These are phyloP conservation scores for Penicillium crustosum DNA, from an alignment of 2,329 filamentous ascomycete genomes.

Conservation along the genomic window DNA sequence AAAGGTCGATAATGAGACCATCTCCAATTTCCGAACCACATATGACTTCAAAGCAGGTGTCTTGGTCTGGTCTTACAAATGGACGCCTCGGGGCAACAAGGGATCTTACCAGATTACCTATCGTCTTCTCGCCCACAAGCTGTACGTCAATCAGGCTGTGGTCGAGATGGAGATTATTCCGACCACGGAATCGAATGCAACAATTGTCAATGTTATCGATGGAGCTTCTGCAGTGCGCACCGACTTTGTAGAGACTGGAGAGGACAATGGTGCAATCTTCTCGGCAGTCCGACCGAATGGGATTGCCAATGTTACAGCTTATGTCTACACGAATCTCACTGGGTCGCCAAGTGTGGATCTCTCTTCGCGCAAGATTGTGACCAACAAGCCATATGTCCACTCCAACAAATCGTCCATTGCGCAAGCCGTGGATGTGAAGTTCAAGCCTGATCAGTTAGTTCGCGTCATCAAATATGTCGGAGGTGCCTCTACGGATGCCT, in stretches of 20 bases:
- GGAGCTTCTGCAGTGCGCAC: constrained; percentile 67
- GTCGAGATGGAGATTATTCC: constrained; percentile 62
- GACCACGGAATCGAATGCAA: constrained; percentile 53
- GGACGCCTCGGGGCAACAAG: constrained; percentile 55
- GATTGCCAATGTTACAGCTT: constrained; percentile 63
- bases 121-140: constrained; percentile 64
- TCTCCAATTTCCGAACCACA: constrained; percentile 61
- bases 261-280: constrained; percentile 60
- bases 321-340: constrained; percentile 51
- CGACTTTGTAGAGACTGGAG: constrained; percentile 57
- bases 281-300: constrained; percentile 64
- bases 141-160: constrained; percentile 61
- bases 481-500: constrained; percentile 67
- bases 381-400: constrained; percentile 51
- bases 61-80: constrained; percentile 64
- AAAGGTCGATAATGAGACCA: constrained; percentile 57
- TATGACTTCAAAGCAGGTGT: constrained; percentile 64
- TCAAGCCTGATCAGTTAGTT: constrained; percentile 55
- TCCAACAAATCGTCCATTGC: constrained; percentile 64
- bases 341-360: constrained; percentile 44
- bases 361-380: constrained; percentile 46
- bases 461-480: constrained; percentile 68
- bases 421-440: constrained; percentile 56
- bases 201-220: constrained; percentile 66
- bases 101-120: constrained; percentile 61